Evolutionary conservation across 768 basidiomycete species (phyloP).

Genomic region (Flagelloscypha sp.): DNA sequence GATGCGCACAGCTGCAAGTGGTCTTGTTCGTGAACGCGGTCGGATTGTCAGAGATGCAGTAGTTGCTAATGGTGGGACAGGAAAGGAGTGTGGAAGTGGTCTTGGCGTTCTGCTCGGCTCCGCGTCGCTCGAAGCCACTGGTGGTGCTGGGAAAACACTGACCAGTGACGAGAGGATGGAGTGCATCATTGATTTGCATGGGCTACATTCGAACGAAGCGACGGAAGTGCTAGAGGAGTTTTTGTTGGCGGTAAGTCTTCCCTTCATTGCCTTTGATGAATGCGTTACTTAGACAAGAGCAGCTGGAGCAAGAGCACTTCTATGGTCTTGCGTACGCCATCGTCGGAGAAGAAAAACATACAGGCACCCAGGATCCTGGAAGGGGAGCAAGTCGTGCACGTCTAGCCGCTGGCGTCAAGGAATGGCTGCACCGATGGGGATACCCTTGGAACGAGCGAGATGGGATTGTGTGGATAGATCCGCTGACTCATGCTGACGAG

Average conservation of each 20-base stretch:
- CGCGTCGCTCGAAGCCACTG: conserved; percentile 44
- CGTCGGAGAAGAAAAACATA: conserved; percentile 95
- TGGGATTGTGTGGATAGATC: conserved; percentile 84
- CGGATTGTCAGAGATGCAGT: conserved; percentile 71
- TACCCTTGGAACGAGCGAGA: conserved; percentile 94
- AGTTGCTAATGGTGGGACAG: conserved; percentile 56
- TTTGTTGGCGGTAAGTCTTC: conserved; percentile 65
- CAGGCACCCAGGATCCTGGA: conserved; percentile 77
- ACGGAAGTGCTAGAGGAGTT: conserved; percentile 87
- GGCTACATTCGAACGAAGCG: conserved; percentile 88
- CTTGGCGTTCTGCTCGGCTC: conserved; percentile 87
- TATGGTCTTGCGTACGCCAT: conserved; percentile 84
- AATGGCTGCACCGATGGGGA: conserved; percentile 90
- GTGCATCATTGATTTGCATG: conserved; percentile 82
- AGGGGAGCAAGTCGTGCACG: conserved; percentile 79
- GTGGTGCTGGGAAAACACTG: conserved; percentile 47
- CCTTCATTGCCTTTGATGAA: not conserved
- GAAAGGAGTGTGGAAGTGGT: conserved; percentile 70
- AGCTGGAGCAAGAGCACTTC: conserved; percentile 86
- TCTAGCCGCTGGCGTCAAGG: conserved; percentile 78
- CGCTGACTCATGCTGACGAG: conserved; percentile 69
- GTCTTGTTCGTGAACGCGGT: conserved; percentile 77
- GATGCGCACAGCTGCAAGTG: conserved; percentile 77
- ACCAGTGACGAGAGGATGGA: conserved; percentile 89
- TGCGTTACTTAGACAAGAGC: conserved; percentile 3